Evolutionary conservation across 164 flowering plant genomes (phyloP).

Genomic region (Magnolia sinica): DNA sequence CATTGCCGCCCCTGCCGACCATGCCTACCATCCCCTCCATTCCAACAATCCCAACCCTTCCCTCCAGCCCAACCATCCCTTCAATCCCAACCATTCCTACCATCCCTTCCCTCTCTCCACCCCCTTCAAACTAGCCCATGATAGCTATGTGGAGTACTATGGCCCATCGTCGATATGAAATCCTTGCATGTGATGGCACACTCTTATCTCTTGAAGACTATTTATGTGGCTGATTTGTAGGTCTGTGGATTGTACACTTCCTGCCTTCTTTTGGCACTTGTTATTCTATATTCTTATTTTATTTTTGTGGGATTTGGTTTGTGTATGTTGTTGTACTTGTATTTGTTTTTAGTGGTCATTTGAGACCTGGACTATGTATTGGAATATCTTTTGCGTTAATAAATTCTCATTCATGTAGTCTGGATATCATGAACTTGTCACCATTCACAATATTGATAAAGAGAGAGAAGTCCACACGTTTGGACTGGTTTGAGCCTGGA

Average conservation of each 20-base stretch:
- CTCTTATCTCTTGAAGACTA: not conserved
- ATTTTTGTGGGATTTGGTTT: not conserved
- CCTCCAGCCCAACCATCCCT: not conserved
- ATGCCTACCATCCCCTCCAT: not conserved
- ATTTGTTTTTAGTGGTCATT: no score
- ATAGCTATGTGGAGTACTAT: no score
- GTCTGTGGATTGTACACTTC: not conserved
- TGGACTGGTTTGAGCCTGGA: no score
- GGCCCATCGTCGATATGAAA: not conserved
- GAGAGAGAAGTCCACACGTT: no score
- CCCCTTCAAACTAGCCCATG: not conserved
- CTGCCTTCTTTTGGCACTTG: not conserved
- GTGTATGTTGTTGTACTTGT: not conserved
- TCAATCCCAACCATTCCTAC: constrained; percentile 1
- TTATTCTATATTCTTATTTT: not conserved
- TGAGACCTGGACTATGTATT: no score
- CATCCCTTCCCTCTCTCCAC: not conserved
- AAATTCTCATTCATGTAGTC: not conserved
- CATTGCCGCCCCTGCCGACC: not conserved
- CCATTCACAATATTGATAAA: no score
- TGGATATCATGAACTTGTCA: no score
- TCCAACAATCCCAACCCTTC: not conserved
- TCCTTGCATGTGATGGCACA: not conserved
- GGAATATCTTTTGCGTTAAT: no score
- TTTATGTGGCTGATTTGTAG: not conserved